Evolutionary conservation across 2,329 filamentous ascomycete genomes (phyloP), one percentile per base, ranked within the genome.

Genomic region (Penicillium frequentans): DNA sequence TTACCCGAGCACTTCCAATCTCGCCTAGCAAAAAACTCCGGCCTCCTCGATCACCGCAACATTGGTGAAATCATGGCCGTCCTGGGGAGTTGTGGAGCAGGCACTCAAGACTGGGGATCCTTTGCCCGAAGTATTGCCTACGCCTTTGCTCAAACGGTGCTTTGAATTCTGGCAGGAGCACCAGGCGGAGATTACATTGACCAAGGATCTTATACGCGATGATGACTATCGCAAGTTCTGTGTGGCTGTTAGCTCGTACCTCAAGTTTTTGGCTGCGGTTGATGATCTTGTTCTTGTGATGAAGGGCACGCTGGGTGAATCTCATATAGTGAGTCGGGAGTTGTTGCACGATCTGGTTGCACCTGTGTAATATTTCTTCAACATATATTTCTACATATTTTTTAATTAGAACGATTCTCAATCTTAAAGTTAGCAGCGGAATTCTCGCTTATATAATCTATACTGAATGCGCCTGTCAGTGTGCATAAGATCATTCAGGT

Each of bases 61-160:
- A 77, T 83, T 10, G 79, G 77, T 3, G 80, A 82, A 27, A 60
- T 81, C 50, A 84, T 83, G 81, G 78, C 79, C 1, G 79, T 82
- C 2, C 63, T 83, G 1, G 70, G 70, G 69, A 1, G 73, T 82
- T 3, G 64, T 81, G 7, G 79, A 81, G 49, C 79, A 82, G 49
- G 69, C 79, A 2, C 64, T 84, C 14, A 74, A 77, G 21, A 82
- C 79, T 0, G 81, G 79, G 0, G 74, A 76, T n/a, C 73, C 81
- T 0, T 62, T 82, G 0, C 81, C 81, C 0, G 77, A 80, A 51
- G 69, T 80, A 3, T 60, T 83, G 0, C 81, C 81, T 0, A 75
- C 77, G 1, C 81, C 81, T 2, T 61, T 83, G 23, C 63, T 81
- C 1, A 70, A 73, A 3, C 72, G 74, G 3, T 73, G 67, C 16